These are phyloP conservation scores for Gelatoporia subvermispora DNA, from an alignment of 768 basidiomycete genomes.

Conservation along the genomic window DNA sequence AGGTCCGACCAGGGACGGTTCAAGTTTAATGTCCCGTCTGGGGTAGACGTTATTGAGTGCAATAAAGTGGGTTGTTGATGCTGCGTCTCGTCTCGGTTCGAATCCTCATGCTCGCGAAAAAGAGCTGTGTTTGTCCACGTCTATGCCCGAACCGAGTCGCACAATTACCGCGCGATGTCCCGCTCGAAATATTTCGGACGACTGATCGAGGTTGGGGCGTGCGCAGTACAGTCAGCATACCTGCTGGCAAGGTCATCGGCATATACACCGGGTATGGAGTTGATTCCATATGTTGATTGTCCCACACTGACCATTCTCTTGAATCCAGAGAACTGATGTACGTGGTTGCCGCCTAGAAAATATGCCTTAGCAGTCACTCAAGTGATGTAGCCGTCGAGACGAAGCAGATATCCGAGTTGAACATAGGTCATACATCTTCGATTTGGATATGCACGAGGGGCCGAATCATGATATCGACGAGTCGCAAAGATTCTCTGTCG, in stretches of 20 bases:
- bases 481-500: constrained; percentile 45
- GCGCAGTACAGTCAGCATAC: constrained; percentile 37
- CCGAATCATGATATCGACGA: constrained; percentile 29
- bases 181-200: constrained; percentile 68
- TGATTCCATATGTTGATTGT: background rate
- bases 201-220: constrained; percentile 60
- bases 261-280: constrained; percentile 59
- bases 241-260: constrained; percentile 57
- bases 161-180: constrained; percentile 50
- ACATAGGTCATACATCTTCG: constrained; percentile 49
- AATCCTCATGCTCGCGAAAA: background rate
- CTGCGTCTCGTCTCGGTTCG: background rate
- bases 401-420: constrained; percentile 34
- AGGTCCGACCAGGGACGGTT: constrained; percentile 42
- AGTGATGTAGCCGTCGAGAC: constrained; percentile 34
- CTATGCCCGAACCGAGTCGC: constrained; percentile 57
- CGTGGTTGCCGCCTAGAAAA: constrained; percentile 15
- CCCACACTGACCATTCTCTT: background rate
- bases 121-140: background rate
- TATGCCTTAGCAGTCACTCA: background rate
- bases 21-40: constrained; percentile 35
- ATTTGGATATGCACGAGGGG: constrained; percentile 54
- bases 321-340: constrained; percentile 43
- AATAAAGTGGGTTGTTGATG: constrained; percentile 41
- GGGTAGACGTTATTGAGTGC: constrained; percentile 59